Conservation (phyloP, 257 asterid species). For the Gentiana dahurica region DNA sequence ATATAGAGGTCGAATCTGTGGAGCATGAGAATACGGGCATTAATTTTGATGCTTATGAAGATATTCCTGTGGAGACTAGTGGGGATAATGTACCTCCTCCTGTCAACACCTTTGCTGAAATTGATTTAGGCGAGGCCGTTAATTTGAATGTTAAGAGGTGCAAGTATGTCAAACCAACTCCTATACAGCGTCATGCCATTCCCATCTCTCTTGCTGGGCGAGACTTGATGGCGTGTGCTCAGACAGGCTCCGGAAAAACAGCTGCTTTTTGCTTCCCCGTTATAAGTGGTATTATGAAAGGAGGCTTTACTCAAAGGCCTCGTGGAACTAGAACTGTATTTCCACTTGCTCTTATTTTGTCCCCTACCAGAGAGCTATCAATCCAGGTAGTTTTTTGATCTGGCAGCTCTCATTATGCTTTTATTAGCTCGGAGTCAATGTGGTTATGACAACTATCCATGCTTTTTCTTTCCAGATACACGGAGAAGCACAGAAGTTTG, state of each 20-base stretch:
- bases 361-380: conserved; percentile 88
- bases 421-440: background rate
- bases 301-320: conserved; percentile 44
- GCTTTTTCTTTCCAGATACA: conserved; percentile 49
- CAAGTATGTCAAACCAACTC: conserved; percentile 80
- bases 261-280: conserved; percentile 93
- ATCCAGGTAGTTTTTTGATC: conserved; percentile 43
- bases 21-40: conserved; percentile 80
- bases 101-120: conserved; percentile 74
- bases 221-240: conserved; percentile 93
- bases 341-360: conserved; percentile 77
- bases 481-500: conserved; percentile 68
- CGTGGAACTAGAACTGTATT: conserved; percentile 62
- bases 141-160: conserved; percentile 74
- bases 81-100: conserved; percentile 80
- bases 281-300: conserved; percentile 67
- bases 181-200: conserved; percentile 75
- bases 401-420: background rate
- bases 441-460: conserved; percentile 1
- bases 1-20: conserved; percentile 27
- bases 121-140: conserved; percentile 75
- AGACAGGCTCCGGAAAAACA: conserved; percentile 88
- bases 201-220: conserved; percentile 76
- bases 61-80: conserved; percentile 83
- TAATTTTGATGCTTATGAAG: conserved; percentile 86